Conservation (phyloP, 1,284 basidiomycete species). For the Tetrapyrgos nigripes region DNA sequence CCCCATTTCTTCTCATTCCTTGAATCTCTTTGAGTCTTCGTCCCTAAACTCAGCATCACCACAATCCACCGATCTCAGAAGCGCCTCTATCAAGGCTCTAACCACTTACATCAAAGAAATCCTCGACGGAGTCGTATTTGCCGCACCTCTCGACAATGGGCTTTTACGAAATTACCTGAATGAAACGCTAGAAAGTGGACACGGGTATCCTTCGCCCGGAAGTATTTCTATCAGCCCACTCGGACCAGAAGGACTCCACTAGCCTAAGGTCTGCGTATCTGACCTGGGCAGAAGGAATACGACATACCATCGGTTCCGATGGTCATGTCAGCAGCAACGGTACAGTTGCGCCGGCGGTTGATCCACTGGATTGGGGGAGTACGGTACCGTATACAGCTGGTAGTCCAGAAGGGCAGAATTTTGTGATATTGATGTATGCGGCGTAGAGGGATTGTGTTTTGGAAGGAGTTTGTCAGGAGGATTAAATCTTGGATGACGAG, state of each 20-base stretch:
- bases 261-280: constrained; percentile 30
- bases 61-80: constrained; percentile 28
- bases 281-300: constrained; percentile 36
- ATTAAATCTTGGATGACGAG: not conserved
- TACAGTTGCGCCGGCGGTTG: constrained; percentile 30
- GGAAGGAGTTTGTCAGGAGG: not conserved
- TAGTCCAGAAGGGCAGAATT: constrained; percentile 32
- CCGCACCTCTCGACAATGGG: constrained; percentile 28
- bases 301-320: constrained; percentile 17
- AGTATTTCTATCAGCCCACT: constrained; percentile 14
- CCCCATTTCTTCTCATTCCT: not conserved
- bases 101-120: constrained; percentile 52
- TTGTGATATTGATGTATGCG: constrained; percentile 34
- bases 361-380: constrained; percentile 31
- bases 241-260: not conserved
- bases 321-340: constrained; percentile 27
- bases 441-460: constrained; percentile 34
- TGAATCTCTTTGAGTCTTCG: no score
- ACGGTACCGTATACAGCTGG: constrained; percentile 27
- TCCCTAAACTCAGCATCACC: no score
- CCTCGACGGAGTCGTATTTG: constrained; percentile 52
- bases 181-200: constrained; percentile 33
- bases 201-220: constrained; percentile 36
- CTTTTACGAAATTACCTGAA: constrained; percentile 49
- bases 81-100: constrained; percentile 36